Evolutionary conservation across 345 rosid genomes (phyloP), one percentile per base, ranked within the genome.

Genomic region (Kandelia obovata): DNA sequence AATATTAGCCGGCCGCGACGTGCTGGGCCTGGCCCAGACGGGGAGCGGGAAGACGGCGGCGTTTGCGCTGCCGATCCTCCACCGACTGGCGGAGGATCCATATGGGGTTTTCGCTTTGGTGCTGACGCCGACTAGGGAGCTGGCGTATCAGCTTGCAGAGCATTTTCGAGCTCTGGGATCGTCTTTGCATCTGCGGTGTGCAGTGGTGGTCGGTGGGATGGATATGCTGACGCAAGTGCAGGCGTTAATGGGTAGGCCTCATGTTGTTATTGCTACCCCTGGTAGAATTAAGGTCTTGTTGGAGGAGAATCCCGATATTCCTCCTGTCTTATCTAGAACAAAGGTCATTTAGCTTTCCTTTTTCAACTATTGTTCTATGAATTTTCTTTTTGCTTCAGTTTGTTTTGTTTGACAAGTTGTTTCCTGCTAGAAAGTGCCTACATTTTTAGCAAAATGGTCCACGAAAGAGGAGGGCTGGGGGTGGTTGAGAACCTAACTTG

Each of bases 31-130:
- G 63, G 98, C 98, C 5, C 96, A 92, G 76, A 95, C 99, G 0
- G 97, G 98, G 4, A 87, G 94, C 62, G 98, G 98, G 27, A 95
- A 95, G 83, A 92, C 98, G 11, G 99, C 96, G 11, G 92, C 98
- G 17, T 95, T 92, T 73, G 99, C 97, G n/a, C 75, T 95, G 19
- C 99, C 98, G 0, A 92, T 95, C 59, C 86, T 95, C 67, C 84
- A 92, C 68, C 84, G 84, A 4, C 78, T 95, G 57, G 88, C 96
- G 2, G 92, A 87, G 75, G 91, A 92, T 56, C 99, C 94, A 0
- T 95, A 79, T 58, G 98, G 99, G 21, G 89, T 95, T 28, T 86
- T 84, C 17, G 89, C 96, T 1, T 77, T 95, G 57, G 92, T 88
- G 71, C 78, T 95, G 49, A 92, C 98, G n/a, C 99, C 99, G 1